Evolutionary conservation across 2,329 filamentous ascomycete species (phyloP).

Genomic region (Calonectria pseudoreteaudii): DNA sequence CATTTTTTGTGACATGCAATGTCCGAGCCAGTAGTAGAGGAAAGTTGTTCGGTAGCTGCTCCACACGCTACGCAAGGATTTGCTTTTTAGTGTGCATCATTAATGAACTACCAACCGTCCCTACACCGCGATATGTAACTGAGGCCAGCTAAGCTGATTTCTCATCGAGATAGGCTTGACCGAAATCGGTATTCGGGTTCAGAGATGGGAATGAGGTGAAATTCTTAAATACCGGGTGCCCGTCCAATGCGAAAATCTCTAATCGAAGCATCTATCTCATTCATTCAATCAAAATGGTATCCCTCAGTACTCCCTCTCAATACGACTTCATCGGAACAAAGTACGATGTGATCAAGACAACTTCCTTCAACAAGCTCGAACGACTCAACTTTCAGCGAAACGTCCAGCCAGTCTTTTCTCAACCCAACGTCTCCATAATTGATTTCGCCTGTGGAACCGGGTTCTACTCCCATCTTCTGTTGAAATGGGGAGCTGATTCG

Average conservation of each 20-base stretch:
- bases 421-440: not conserved
- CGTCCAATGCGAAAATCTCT: rapidly evolving
- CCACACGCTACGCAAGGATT: too few species aligned
- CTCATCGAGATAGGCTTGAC: too few species aligned
- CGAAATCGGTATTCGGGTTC: not conserved
- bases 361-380: not conserved
- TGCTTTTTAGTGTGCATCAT: not conserved
- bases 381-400: not conserved
- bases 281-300: not conserved
- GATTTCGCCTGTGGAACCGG: not conserved
- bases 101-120: not conserved
- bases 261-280: not conserved
- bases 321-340: not conserved
- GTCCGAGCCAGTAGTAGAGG: too few species aligned
- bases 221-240: too few species aligned
- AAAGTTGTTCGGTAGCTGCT: not conserved
- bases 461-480: not conserved
- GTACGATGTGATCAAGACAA: not conserved
- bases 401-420: not conserved
- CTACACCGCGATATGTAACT: too few species aligned
- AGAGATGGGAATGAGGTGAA: too few species aligned
- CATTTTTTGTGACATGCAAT: too few species aligned
- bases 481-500: not conserved
- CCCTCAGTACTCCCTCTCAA: not conserved
- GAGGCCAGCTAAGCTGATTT: not conserved